Conservation (phyloP, 1,139 yeast species). For the Meyerozyma guilliermondii region DNA sequence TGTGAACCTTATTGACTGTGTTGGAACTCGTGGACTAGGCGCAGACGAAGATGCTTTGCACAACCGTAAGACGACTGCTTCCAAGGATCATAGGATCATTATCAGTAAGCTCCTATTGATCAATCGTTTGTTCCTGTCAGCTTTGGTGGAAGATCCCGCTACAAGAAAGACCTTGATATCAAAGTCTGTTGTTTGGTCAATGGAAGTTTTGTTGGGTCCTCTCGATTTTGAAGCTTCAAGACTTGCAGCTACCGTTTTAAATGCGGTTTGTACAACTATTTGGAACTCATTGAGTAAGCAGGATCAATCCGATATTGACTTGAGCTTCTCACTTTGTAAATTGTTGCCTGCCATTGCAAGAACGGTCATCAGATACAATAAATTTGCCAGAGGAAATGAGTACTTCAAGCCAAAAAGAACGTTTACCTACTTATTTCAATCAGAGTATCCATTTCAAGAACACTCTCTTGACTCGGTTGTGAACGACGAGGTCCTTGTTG, state of each 20-base stretch:
- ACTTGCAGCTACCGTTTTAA: slow-evolving; percentile 55
- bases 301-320: slow-evolving; percentile 21
- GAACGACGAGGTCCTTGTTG: slow-evolving; percentile 66
- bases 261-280: slow-evolving; percentile 40
- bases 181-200: slow-evolving; percentile 56
- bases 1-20: slow-evolving; percentile 41
- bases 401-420: slow-evolving; percentile 56
- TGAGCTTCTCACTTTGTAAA: slow-evolving; percentile 45
- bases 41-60: slow-evolving; percentile 30
- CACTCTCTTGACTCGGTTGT: slow-evolving; percentile 71
- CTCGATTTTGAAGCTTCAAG: slow-evolving; percentile 56
- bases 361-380: slow-evolving; percentile 49
- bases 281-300: slow-evolving; percentile 26
- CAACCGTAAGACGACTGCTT: slow-evolving; percentile 23
- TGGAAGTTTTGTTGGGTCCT: slow-evolving; percentile 52
- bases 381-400: slow-evolving; percentile 47
- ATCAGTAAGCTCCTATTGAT: slow-evolving; percentile 56
- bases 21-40: slow-evolving; percentile 53
- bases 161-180: slow-evolving; percentile 44
- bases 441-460: slow-evolving; percentile 58
- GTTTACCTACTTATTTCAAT: slow-evolving; percentile 66
- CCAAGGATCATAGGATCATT: slow-evolving; percentile 49
- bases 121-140: slow-evolving; percentile 50
- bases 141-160: slow-evolving; percentile 31
- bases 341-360: slow-evolving; percentile 49